Evolutionary conservation across 148 eudicot genomes (phyloP).

Genomic region (Chenopodium album): DNA sequence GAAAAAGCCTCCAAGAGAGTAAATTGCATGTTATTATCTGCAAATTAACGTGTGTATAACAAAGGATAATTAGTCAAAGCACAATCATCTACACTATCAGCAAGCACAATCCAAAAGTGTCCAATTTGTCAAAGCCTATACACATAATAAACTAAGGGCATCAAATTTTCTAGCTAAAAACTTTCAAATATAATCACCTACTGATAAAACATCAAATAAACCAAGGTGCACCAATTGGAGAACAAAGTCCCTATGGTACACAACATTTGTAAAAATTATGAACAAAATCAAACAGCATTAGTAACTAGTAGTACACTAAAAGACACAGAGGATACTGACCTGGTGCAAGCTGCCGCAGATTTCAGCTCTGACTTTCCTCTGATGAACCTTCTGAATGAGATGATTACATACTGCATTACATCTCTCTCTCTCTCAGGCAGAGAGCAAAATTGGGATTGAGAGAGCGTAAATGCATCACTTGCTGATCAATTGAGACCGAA

Average conservation of each 20-base stretch:
- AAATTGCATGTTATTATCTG: background rate
- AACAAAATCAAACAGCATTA: background rate
- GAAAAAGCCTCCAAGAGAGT: background rate
- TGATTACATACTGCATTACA: background rate
- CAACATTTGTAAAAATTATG: too few species aligned
- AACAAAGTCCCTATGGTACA: too few species aligned
- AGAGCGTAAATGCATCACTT: constrained; percentile 35
- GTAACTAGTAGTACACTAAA: background rate
- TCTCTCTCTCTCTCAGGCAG: background rate
- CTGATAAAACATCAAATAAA: background rate
- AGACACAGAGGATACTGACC: constrained; percentile 33
- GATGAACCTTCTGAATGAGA: constrained; percentile 35
- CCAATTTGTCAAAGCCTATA: background rate
- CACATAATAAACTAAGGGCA: background rate
- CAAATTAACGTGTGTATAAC: background rate
- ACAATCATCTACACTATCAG: background rate
- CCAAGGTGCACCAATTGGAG: background rate
- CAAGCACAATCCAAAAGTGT: background rate
- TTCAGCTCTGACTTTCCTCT: constrained; percentile 63
- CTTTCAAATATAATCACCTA: background rate
- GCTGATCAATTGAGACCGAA: constrained; percentile 44
- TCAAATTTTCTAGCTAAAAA: background rate
- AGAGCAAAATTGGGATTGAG: background rate
- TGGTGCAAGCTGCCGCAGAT: constrained; percentile 70
- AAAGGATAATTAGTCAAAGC: background rate